Evolutionary conservation across 805 yeast genomes (phyloP), one percentile per base, ranked within the genome.

Genomic region (Candida piceae): DNA sequence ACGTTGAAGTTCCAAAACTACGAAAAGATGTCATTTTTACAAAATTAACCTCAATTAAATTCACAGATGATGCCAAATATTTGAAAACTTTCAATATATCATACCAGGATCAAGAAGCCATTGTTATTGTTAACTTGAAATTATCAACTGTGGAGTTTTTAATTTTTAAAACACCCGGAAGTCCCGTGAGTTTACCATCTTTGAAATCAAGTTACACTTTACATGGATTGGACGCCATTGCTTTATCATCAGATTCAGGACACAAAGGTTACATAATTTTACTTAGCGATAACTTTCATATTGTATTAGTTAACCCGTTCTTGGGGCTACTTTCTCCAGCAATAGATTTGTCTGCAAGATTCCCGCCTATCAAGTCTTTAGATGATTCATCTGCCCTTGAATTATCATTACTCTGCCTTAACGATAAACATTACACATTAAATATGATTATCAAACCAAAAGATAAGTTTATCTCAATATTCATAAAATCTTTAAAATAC

Each of bases 1-100:
- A 43, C 8, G 15, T 44, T 5, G 76, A 67, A 24, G 44, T 58
- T 5, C 53, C 63, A 5, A 45, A 55, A 4, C 55, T 75, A 16
- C 62, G 77, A 27, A 84, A 82, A 47, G 95, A 86, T 54, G 70
- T 81, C 49, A 78, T 81, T n/a, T 61, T 85, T 41, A 76, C 88
- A 0, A 74, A 72, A 49, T 57, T 84, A 2, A 78, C 76, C 13
- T 57, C 72, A 0, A 50, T 58, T 66, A 27, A 62, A 53, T 35
- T 59, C 10, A 53, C 56, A 15, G 60, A 62, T 5, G 52, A 60
- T n/a, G 42, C 54, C 9, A 33, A 46, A 2, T 34, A 54, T 13
- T 42, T 73, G 20, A 64, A 65, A 31, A 53, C 69, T 1, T 54
- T 59, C 33, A 65, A 65, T 7, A 40, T 74, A n/a, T 48, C 52